A percentile compares a stretch with the other conserved stretches of the same genome.
phyloP scores from a whole-genome alignment of 805 yeast genomes.

The Scheffersomyces lignosus region DNA sequence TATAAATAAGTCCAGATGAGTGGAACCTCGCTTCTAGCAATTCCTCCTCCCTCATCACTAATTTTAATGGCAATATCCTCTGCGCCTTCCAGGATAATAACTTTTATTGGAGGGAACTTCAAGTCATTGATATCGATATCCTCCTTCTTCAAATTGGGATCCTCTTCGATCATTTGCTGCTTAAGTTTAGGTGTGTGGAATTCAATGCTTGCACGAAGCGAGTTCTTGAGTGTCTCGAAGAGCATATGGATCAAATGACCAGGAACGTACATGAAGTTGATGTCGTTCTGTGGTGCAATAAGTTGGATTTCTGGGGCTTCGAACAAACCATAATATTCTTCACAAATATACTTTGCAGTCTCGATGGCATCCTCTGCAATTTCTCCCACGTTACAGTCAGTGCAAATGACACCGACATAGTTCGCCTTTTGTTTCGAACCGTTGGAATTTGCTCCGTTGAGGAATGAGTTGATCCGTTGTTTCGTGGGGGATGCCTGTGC shows the following conservation, averaged over 20 bases:
- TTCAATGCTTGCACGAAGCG: conserved; percentile 87
- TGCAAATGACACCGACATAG: conserved; percentile 87
- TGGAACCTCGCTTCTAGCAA: conserved; percentile 80
- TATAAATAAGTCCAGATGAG: conserved; percentile 89
- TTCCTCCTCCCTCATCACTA: conserved; percentile 94
- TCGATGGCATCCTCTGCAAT: conserved; percentile 87
- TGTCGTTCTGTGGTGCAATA: conserved; percentile 68
- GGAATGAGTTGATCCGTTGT: conserved; percentile 33
- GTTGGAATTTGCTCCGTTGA: conserved; percentile 27
- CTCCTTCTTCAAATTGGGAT: conserved; percentile 40
- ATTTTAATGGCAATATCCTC: conserved; percentile 90
- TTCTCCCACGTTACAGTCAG: conserved; percentile 79
- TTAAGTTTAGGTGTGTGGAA: conserved; percentile 58
- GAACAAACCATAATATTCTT: conserved; percentile 82
- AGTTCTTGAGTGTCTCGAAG: conserved; percentile 84
- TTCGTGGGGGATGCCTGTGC: conserved; percentile 52
- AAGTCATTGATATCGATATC: conserved; percentile 58
- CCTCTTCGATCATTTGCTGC: conserved; percentile 33
- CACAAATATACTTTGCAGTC: conserved; percentile 87
- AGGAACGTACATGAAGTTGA: conserved; percentile 87
- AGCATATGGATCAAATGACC: conserved; percentile 91
- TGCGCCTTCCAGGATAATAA: conserved; percentile 83
- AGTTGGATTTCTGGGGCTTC: conserved; percentile 84
- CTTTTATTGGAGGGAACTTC: conserved; percentile 78
- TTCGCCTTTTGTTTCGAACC: conserved; percentile 38